Conservation (phyloP, 805 yeast species). For the Blastobotrys peoriensis region DNA sequence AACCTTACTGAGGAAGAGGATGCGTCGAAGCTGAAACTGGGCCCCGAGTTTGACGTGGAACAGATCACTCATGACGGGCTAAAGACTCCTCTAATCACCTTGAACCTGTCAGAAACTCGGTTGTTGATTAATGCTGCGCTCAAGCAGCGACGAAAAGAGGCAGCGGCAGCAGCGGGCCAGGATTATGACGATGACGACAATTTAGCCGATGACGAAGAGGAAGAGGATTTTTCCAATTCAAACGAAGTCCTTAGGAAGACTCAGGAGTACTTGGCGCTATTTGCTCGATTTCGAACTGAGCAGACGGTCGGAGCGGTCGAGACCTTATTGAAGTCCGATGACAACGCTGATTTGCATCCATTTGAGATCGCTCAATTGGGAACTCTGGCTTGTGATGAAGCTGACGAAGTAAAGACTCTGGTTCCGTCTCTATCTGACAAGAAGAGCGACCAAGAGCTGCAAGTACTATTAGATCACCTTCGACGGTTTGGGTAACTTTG, state of each 20-base stretch:
- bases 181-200: conserved; percentile 30
- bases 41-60: conserved; percentile 82
- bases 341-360: conserved; percentile 78
- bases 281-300: conserved; percentile 86
- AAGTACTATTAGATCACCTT: conserved; percentile 74
- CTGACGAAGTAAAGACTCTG: conserved; percentile 92
- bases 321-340: conserved; percentile 67
- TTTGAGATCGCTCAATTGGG: conserved; percentile 91
- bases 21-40: conserved; percentile 78
- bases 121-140: conserved; percentile 85
- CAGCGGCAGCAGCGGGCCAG: conserved; percentile 16
- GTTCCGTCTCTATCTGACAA: conserved; percentile 81
- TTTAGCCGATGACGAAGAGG: conserved; percentile 31
- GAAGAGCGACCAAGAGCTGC: conserved; percentile 80
- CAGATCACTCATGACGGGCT: conserved; percentile 80
- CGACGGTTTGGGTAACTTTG: neutral
- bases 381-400: conserved; percentile 88
- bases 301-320: conserved; percentile 93
- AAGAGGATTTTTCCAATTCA: conserved; percentile 32
- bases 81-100: conserved; percentile 68
- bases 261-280: conserved; percentile 74
- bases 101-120: conserved; percentile 86
- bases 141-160: conserved; percentile 59
- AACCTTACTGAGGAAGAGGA: conserved; percentile 86
- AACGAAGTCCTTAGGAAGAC: conserved; percentile 77